These are phyloP conservation scores for Amaranthus cruentus DNA, from an alignment of 148 eudicot species.

Conservation along the genomic window DNA sequence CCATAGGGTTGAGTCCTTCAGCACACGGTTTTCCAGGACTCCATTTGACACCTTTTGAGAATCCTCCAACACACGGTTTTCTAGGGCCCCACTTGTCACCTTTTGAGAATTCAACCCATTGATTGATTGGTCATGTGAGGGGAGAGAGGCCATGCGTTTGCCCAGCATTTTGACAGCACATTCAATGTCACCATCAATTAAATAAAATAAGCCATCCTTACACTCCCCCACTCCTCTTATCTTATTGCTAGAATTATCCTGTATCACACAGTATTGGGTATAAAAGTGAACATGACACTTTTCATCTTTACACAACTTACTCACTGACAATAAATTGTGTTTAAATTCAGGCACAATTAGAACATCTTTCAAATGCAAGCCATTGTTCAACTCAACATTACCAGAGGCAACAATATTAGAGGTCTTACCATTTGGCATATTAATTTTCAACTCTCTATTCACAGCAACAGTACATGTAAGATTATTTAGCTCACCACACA, in stretches of 20 bases:
- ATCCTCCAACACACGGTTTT: neutral
- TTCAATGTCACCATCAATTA: no score
- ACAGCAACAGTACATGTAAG: neutral
- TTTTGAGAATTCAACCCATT: neutral
- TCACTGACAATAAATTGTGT: neutral
- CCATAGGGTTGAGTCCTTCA: neutral
- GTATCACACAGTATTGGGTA: neutral
- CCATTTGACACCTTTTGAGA: no score
- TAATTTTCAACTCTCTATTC: neutral
- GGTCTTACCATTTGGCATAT: neutral
- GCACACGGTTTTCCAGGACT: fast-evolving
- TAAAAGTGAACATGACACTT: neutral
- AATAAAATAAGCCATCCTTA: neutral
- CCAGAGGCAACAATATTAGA: neutral
- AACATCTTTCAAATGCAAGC: neutral
- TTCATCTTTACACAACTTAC: neutral
- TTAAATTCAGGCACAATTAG: neutral
- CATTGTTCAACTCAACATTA: neutral
- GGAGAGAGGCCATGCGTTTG: no score
- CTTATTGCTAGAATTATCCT: neutral
- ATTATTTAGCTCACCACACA: neutral
- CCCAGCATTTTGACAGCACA: no score
- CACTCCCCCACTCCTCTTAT: neutral
- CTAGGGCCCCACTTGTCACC: no score
- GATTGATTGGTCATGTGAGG: no score